A percentile compares a stretch with the other conserved stretches of the same genome.
Conservation (phyloP, 2,329 filamentous ascomycete genomes). For the Trichocomaceae sp. region DNA sequence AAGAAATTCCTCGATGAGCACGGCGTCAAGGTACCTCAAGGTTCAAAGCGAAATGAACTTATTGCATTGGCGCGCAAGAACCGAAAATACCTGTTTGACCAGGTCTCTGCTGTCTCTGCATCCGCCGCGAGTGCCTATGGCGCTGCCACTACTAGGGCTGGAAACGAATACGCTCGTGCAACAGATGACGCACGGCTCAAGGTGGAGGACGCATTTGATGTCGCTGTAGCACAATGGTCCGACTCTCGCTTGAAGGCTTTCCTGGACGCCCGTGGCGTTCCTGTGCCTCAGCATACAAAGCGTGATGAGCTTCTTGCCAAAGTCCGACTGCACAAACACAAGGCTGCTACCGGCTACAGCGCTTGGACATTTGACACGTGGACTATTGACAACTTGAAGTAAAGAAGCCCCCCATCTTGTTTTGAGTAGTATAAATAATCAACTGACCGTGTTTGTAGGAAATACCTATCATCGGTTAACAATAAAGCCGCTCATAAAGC, state of each 20-base stretch:
- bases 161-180: slow-evolving; percentile 69
- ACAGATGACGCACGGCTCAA: slow-evolving; percentile 61
- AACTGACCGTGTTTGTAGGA: slow-evolving; percentile 42
- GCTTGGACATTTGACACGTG: slow-evolving; percentile 77
- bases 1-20: slow-evolving; percentile 95
- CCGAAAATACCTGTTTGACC: slow-evolving; percentile 54
- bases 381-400: slow-evolving; percentile 63
- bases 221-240: slow-evolving; percentile 59
- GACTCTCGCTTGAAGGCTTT: slow-evolving; percentile 71
- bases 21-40: slow-evolving; percentile 80
- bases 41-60: slow-evolving; percentile 82
- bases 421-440: slow-evolving; percentile 33
- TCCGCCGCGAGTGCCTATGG: slow-evolving; percentile 49
- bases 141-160: slow-evolving; percentile 66
- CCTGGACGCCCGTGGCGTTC: slow-evolving; percentile 68
- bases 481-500: slow-evolving; percentile 55
- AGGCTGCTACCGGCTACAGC: slow-evolving; percentile 60
- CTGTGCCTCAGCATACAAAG: slow-evolving; percentile 65
- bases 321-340: slow-evolving; percentile 67
- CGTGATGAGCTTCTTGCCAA: slow-evolving; percentile 66
- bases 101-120: slow-evolving; percentile 44
- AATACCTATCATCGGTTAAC: slow-evolving; percentile 44
- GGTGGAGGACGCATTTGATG: slow-evolving; percentile 60
- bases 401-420: slow-evolving; percentile 19
- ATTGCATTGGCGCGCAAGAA: slow-evolving; percentile 85